Percentiles rank a stretch among this genome's conserved stretches.
Evolutionary conservation across 345 rosid genomes (phyloP).

Genomic region (Camelina hispida): DNA sequence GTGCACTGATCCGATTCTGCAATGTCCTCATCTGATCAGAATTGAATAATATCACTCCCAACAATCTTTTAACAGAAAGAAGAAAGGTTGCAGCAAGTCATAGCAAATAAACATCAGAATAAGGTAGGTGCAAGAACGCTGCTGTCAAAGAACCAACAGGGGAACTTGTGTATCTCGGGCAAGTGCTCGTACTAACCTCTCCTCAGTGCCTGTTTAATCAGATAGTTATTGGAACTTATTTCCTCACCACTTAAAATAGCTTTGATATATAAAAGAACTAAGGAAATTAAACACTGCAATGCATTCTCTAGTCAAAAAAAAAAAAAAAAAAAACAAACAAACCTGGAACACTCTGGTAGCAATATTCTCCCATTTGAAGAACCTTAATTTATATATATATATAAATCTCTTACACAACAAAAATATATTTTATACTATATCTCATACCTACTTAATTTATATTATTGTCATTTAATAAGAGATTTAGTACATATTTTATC

Average conservation of each 20-base stretch:
- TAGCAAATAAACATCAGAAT: constrained; percentile 41
- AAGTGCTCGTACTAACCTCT: constrained; percentile 89
- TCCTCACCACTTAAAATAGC: neutral
- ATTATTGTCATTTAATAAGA: too few relatives aligned
- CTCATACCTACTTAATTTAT: too few relatives aligned
- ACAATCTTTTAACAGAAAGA: constrained; percentile 14
- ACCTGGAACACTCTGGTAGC: constrained; percentile 94
- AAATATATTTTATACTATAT: too few relatives aligned
- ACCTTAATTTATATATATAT: constrained; percentile 13
- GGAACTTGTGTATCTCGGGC: constrained; percentile 87
- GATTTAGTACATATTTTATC: too few relatives aligned
- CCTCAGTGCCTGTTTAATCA: constrained; percentile 75
- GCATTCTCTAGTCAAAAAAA: neutral
- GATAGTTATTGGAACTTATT: constrained; percentile 8
- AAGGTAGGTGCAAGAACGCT: constrained; percentile 78
- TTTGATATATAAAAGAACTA: neutral
- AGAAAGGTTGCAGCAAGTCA: constrained; percentile 3
- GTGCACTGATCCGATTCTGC: constrained; percentile 65
- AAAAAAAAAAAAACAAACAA: too few relatives aligned
- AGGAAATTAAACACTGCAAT: constrained; percentile 11
- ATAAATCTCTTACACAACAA: too few relatives aligned
- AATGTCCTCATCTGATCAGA: constrained; percentile 65
- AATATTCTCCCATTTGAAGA: constrained; percentile 89
- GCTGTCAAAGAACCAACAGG: constrained; percentile 82
- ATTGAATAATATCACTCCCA: constrained; percentile 19